Evolutionary conservation across 225 moss, liverwort and hornwort genomes (phyloP).

Genomic region (Bryum argenteum): DNA sequence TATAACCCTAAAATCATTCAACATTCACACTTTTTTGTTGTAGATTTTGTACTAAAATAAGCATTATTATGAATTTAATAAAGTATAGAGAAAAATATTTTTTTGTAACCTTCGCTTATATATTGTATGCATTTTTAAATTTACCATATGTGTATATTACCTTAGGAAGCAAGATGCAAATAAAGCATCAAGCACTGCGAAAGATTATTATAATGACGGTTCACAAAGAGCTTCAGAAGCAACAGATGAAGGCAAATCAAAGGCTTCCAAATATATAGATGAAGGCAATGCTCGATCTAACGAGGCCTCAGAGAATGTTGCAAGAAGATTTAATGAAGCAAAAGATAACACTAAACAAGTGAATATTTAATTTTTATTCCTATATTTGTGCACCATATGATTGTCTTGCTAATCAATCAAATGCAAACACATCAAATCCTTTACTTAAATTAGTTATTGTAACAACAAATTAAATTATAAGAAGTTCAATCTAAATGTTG

Average conservation of each 20-base stretch:
- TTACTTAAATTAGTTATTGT: no score
- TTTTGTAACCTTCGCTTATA: no score
- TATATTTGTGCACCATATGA: background rate
- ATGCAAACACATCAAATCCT: no score
- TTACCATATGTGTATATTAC: background rate
- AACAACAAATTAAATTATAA: no score
- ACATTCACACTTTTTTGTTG: no score
- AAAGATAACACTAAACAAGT: constrained; percentile 4
- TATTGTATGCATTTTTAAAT: background rate
- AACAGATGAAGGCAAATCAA: background rate
- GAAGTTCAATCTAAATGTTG: no score
- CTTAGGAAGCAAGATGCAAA: background rate
- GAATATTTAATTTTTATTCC: background rate
- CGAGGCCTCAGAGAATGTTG: background rate
- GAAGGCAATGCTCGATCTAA: background rate
- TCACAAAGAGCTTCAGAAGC: background rate
- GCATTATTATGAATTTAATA: no score
- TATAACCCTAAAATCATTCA: no score
- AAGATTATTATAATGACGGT: constrained; percentile 6
- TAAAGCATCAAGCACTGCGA: background rate
- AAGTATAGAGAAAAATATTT: no score
- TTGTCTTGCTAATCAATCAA: background rate
- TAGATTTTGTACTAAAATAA: no score
- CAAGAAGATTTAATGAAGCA: background rate
- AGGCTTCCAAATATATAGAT: background rate